A percentile compares a stretch with the other conserved stretches of the same genome.
Evolutionary conservation across 2,329 filamentous ascomycete genomes (phyloP).

Genomic region (Beauveria sp.): DNA sequence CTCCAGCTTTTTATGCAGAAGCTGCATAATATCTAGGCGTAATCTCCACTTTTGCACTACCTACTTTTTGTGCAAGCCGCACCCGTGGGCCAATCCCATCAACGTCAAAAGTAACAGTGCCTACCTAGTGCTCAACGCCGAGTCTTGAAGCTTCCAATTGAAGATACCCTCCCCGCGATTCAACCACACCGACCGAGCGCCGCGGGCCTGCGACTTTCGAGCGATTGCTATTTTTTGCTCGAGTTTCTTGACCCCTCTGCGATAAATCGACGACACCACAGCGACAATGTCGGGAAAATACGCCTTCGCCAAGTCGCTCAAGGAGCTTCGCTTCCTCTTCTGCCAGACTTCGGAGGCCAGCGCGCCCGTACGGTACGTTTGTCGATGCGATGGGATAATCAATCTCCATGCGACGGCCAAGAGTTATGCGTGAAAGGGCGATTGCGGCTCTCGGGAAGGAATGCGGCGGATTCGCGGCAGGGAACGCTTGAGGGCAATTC

Average conservation of each 20-base stretch:
- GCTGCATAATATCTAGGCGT: not conserved
- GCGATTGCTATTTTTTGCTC: not conserved
- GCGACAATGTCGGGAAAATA: constrained; percentile 81
- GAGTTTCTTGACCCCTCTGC: not conserved
- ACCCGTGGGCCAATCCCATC: not conserved
- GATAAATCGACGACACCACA: not conserved
- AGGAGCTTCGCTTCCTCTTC: constrained; percentile 95
- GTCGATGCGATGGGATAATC: not conserved
- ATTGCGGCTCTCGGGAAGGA: not conserved
- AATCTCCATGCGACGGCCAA: not conserved
- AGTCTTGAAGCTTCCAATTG: not conserved
- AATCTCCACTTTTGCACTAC: not conserved
- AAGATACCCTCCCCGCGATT: not conserved
- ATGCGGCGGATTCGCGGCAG: not conserved
- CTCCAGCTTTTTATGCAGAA: not conserved
- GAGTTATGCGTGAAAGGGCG: not conserved
- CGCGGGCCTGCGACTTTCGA: not conserved
- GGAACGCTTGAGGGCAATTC: not conserved
- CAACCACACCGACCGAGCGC: not conserved
- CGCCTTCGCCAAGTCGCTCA: constrained; percentile 79
- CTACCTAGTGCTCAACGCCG: not conserved
- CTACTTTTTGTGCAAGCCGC: not conserved
- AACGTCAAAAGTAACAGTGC: constrained; percentile 2
- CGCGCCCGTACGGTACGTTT: constrained; percentile 70
- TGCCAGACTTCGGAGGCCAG: constrained; percentile 92